These are phyloP conservation scores for Magnolia sinica DNA, from an alignment of 164 flowering plant species.

Conservation along the genomic window DNA sequence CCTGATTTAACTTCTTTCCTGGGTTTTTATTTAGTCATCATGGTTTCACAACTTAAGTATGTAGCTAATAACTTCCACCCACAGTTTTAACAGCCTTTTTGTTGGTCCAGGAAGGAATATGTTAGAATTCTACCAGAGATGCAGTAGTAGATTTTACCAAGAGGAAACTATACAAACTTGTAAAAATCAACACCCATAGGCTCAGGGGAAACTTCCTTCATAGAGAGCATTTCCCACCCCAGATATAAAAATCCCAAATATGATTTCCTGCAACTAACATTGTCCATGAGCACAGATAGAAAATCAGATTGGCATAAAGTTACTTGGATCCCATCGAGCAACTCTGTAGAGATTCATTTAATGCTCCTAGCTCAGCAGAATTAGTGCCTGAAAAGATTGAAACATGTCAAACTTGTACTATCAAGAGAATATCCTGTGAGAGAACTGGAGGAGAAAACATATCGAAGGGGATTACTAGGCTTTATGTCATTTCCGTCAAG, in stretches of 20 bases:
- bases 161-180: not conserved
- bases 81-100: no score
- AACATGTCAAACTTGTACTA: not conserved
- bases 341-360: constrained; percentile 89
- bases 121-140: not conserved
- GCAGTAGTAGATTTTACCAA: no score
- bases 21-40: no score
- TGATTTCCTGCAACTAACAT: not conserved
- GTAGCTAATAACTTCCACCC: no score
- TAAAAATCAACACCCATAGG: not conserved
- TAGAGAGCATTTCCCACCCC: not conserved
- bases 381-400: constrained; percentile 44
- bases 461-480: constrained; percentile 37
- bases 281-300: not conserved
- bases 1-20: no score
- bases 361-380: constrained; percentile 64
- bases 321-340: constrained; percentile 97
- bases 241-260: not conserved
- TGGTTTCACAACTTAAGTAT: no score
- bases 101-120: not conserved
- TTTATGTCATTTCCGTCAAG: constrained; percentile 84
- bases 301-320: constrained; percentile 6
- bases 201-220: not conserved
- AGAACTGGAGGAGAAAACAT: no score
- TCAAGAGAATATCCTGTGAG: no score